These are phyloP conservation scores for Groenewaldozyma auringiensis DNA, from an alignment of 1,139 yeast genomes.

Conservation along the genomic window DNA sequence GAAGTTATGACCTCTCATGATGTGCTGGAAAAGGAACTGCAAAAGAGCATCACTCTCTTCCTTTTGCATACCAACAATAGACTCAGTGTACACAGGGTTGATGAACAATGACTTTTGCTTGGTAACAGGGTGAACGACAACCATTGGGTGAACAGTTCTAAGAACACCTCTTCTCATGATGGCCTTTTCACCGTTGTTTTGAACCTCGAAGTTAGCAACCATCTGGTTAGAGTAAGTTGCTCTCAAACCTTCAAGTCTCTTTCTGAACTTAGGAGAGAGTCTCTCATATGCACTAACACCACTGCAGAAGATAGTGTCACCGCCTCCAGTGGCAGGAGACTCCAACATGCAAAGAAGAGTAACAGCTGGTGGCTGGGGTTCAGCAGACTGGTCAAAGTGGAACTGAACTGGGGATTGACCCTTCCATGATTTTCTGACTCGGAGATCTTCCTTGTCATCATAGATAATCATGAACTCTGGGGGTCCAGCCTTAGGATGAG, in stretches of 20 bases:
- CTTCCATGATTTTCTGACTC: constrained; percentile 5
- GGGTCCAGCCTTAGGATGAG: constrained; percentile 49
- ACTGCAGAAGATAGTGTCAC: constrained; percentile 53
- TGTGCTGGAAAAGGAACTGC: constrained; percentile 41
- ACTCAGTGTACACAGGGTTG: constrained; percentile 44
- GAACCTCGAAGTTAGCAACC: constrained; percentile 16
- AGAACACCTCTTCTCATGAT: constrained; percentile 49
- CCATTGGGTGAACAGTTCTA: constrained; percentile 28
- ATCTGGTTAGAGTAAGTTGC: constrained; percentile 42
- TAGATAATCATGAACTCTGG: constrained; percentile 52
- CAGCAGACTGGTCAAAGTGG: constrained; percentile 35
- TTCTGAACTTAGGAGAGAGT: constrained; percentile 47
- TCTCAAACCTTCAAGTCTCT: constrained; percentile 42
- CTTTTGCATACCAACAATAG: constrained; percentile 47
- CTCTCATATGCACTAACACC: constrained; percentile 51
- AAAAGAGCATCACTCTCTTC: constrained; percentile 49
- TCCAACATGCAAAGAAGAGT: constrained; percentile 47
- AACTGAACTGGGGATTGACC: constrained; percentile 3
- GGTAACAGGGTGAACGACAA: constrained; percentile 47
- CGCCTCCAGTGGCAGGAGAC: constrained; percentile 52
- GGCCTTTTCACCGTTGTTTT: constrained; percentile 39
- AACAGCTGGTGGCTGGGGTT: constrained; percentile 52
- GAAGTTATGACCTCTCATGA: constrained; percentile 42
- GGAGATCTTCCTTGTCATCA: constrained; percentile 7
- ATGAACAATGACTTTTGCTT: constrained; percentile 45